Conservation (phyloP, 257 asterid genomes). For the Nicotiana knightiana region DNA sequence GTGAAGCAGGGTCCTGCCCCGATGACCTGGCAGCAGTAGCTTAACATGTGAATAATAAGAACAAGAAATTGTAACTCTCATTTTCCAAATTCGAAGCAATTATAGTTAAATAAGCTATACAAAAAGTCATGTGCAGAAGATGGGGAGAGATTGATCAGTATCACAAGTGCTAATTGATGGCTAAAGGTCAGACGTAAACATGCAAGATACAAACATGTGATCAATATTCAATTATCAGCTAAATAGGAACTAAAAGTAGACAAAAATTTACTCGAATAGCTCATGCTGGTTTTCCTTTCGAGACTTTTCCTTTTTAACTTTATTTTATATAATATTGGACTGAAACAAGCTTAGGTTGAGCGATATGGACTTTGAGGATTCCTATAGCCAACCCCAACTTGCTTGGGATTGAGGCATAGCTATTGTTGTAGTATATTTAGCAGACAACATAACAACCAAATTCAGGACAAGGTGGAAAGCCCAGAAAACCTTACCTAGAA, state of each 20-base stretch:
- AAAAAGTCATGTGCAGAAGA: neutral
- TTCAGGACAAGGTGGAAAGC: neutral
- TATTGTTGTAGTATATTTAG: neutral
- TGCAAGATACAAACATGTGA: slow-evolving; percentile 1
- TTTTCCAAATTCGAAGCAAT: neutral
- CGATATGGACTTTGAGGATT: neutral
- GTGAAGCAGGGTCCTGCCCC: slow-evolving; percentile 74
- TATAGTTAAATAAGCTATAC: neutral
- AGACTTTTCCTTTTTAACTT: neutral
- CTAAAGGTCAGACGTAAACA: slow-evolving; percentile 11
- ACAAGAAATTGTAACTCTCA: neutral
- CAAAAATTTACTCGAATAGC: neutral
- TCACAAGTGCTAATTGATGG: neutral
- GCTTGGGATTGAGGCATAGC: neutral
- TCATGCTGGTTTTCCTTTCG: neutral
- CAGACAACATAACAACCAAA: neutral
- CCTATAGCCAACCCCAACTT: neutral
- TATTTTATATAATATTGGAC: neutral
- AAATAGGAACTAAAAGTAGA: neutral
- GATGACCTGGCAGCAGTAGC: slow-evolving; percentile 64
- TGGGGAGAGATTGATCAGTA: neutral
- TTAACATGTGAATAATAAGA: slow-evolving; percentile 19
- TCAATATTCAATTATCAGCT: neutral
- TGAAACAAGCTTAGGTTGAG: neutral
- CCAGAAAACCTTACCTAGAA: slow-evolving; percentile 56